Base-by-base conservation (phyloP, 805 yeast genomes). In the Kazachstania psychrophila region DNA sequence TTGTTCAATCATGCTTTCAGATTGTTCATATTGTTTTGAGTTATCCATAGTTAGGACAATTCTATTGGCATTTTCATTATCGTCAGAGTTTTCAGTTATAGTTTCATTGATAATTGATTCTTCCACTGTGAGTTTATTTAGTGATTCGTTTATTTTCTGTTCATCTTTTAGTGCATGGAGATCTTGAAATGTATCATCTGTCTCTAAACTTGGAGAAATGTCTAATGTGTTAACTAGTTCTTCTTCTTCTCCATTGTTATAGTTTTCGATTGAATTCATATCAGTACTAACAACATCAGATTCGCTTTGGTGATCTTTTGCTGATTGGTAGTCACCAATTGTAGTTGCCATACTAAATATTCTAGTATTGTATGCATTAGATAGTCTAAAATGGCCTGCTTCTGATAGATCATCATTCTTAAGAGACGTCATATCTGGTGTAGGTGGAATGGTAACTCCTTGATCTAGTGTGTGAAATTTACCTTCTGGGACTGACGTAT, bases 301-400 rank as follows among this genome's bases (percentile, higher is more conserved):
- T 7, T 36, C 29, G n/a, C 28, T 34, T 18, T 31, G 28, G 2
- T 36, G 39, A 25, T 50, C 58, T 20, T 42, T 41, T 2, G 55
- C 54, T 3, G 55, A 48, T 38, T 44, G 45, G 35, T 48, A 52
- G 20, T 46, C 53, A 12, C 47, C 56, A 6, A 41, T 47, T 2
- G 56, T 45, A 3, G 56, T 52, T 9, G 53, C 49, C 20, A 52
- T 36, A 36, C 57, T 51, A 28, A 47, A 44, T 17, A 50, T 46
- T 18, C 48, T 43, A 5, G 53, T 48, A 4, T 41, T 31, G 28
- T 44, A 48, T 13, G 42, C 40, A 17, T 44, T 41, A n/a, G 28
- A 28, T 7, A 28, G 25, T 22, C 23, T 24, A 13, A 15, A 19
- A 7, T 28, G 17, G 5, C 9, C 11, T 3, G 14, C 12, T 8